Conservation (phyloP, 768 basidiomycete genomes). For the Leccinum variicolor region DNA sequence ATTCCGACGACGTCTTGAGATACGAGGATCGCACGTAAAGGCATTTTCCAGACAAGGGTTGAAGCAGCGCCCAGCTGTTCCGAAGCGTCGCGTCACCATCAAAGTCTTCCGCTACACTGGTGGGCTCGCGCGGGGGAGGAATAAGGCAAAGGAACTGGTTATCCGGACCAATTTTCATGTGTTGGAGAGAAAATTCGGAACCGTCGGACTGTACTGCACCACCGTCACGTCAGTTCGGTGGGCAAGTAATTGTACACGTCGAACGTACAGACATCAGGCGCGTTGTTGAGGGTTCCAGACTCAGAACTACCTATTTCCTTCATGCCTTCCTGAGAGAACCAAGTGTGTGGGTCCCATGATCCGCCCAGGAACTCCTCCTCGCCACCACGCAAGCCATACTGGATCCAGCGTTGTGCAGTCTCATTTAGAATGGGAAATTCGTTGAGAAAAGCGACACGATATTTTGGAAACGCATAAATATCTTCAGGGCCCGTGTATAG, state of each 20-base stretch:
- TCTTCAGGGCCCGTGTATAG: slow-evolving; percentile 78
- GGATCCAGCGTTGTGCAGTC: slow-evolving; percentile 74
- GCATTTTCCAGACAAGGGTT: slow-evolving; percentile 75
- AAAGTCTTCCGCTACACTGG: slow-evolving; percentile 47
- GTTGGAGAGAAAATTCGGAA: slow-evolving; percentile 56
- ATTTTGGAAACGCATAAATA: slow-evolving; percentile 78
- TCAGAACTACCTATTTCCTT: slow-evolving; percentile 63
- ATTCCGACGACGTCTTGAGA: slow-evolving; percentile 24
- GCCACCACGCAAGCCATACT: slow-evolving; percentile 68
- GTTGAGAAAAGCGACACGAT: slow-evolving; percentile 74
- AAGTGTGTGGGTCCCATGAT: slow-evolving; percentile 44
- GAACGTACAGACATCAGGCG: slow-evolving; percentile 37
- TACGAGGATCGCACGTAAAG: slow-evolving; percentile 67
- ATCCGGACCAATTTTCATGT: slow-evolving; percentile 68
- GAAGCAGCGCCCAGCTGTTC: slow-evolving; percentile 79
- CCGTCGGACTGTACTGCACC: slow-evolving; percentile 21
- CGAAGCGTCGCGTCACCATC: slow-evolving; percentile 63
- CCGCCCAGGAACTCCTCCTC: slow-evolving; percentile 75
- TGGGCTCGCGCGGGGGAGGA: slow-evolving; percentile 54
- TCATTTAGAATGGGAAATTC: slow-evolving; percentile 68
- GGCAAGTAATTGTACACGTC: slow-evolving; percentile 12
- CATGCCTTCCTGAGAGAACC: slow-evolving; percentile 37
- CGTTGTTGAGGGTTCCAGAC: slow-evolving; percentile 26
- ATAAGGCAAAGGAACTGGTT: slow-evolving; percentile 77
- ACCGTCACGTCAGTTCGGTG: slow-evolving; percentile 11